Conservation (phyloP, 2,329 filamentous ascomycete species). For the Fusarium austroafricanum region DNA sequence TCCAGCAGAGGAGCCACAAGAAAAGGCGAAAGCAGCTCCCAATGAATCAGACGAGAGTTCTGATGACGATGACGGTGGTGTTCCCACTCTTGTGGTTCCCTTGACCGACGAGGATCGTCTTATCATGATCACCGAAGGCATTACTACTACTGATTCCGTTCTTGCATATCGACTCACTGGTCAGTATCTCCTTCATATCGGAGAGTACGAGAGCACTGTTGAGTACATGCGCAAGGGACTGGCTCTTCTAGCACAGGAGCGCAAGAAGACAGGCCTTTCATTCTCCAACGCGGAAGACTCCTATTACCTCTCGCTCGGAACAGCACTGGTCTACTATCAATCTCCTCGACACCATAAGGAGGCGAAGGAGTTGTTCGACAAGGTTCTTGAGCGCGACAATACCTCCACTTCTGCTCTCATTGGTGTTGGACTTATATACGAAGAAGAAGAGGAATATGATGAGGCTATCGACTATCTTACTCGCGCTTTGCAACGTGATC, state of each 20-base stretch:
- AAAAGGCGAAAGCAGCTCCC: slow-evolving; percentile 39
- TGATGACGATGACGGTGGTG: slow-evolving; percentile 68
- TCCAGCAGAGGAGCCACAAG: slow-evolving; percentile 56
- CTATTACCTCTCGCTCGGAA: slow-evolving; percentile 81
- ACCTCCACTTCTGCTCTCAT: slow-evolving; percentile 85
- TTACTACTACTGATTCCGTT: slow-evolving; percentile 74
- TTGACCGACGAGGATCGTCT: slow-evolving; percentile 82
- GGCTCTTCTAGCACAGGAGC: slow-evolving; percentile 68
- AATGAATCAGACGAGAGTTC: slow-evolving; percentile 65
- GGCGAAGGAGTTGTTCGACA: slow-evolving; percentile 86
- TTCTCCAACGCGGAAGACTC: slow-evolving; percentile 79
- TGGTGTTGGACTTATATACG: slow-evolving; percentile 89
- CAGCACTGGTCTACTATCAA: slow-evolving; percentile 90
- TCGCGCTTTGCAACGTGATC: slow-evolving; percentile 79
- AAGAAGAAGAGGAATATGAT: slow-evolving; percentile 90
- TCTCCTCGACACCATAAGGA: slow-evolving; percentile 90
- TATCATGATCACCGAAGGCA: slow-evolving; percentile 81
- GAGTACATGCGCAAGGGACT: slow-evolving; percentile 83
- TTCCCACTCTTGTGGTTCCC: slow-evolving; percentile 65
- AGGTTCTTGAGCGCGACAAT: slow-evolving; percentile 79
- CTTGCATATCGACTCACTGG: slow-evolving; percentile 86
- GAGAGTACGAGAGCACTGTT: slow-evolving; percentile 85
- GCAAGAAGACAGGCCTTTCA: slow-evolving; percentile 73
- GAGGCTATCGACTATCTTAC: slow-evolving; percentile 84
- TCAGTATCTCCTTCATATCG: slow-evolving; percentile 84